Evolutionary conservation across 257 asterid species (phyloP).

Genomic region (Jacaranda copaia): DNA sequence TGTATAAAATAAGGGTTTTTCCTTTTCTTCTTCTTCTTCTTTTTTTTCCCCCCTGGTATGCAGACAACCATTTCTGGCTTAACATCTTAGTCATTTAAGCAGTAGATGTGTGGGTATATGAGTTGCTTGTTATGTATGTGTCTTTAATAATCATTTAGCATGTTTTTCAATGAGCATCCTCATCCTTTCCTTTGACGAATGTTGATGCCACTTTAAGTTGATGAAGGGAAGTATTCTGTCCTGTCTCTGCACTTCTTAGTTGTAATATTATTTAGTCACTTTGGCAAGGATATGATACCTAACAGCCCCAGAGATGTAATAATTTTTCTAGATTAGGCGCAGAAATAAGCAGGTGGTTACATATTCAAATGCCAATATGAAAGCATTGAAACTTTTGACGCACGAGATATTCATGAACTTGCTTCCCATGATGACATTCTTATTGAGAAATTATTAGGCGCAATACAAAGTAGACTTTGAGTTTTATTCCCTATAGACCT

Average conservation of each 20-base stretch:
- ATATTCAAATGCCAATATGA: conserved; percentile 31
- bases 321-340: conserved; percentile 28
- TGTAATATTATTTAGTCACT: conserved; percentile 13
- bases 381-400: conserved; percentile 20
- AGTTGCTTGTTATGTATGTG: conserved; percentile 33
- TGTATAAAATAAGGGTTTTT: conserved; percentile 40
- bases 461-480: conserved; percentile 34
- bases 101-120: conserved; percentile 34
- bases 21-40: neutral
- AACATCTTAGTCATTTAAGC: conserved; percentile 38
- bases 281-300: neutral
- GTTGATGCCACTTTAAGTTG: conserved; percentile 31
- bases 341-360: conserved; percentile 27
- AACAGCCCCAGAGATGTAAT: conserved; percentile 23
- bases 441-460: conserved; percentile 48
- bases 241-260: conserved; percentile 4
- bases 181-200: conserved; percentile 39
- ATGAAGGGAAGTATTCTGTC: conserved; percentile 27
- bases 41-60: neutral
- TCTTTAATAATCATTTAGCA: conserved; percentile 35
- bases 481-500: conserved; percentile 48
- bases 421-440: conserved; percentile 34
- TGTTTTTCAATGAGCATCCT: conserved; percentile 44
- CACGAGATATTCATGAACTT: conserved; percentile 24
- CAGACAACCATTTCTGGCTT: conserved; percentile 37